phyloP scores from a whole-genome alignment of 306 rosid species.

The Casuarina cunninghamiana region DNA sequence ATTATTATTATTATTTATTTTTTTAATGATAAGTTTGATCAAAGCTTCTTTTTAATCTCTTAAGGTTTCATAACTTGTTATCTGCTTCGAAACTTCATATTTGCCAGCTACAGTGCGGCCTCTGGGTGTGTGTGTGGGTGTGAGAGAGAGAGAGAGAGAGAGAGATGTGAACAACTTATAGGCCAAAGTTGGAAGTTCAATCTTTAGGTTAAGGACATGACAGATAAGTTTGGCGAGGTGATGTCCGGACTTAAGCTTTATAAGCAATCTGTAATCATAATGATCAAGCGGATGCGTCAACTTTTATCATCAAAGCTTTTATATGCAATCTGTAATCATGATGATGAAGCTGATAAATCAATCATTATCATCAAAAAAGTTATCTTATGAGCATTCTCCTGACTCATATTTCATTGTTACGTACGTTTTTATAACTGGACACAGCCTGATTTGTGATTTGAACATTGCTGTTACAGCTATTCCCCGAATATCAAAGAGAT shows the following conservation, averaged over 20 bases:
- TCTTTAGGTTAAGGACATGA: background rate
- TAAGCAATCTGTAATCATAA: background rate
- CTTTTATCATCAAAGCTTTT: background rate
- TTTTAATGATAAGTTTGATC: background rate
- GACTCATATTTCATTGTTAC: background rate
- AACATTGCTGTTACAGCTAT: slow-evolving; percentile 56
- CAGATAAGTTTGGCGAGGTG: background rate
- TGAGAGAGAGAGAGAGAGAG: too few species aligned
- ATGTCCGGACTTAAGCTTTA: background rate
- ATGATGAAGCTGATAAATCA: background rate
- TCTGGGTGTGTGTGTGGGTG: too few species aligned
- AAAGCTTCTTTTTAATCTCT: background rate
- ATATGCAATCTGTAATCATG: background rate
- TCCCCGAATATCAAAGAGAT: slow-evolving; percentile 92
- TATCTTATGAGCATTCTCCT: background rate
- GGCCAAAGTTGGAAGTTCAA: background rate
- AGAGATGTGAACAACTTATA: too few species aligned
- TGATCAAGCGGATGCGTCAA: background rate
- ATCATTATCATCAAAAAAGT: background rate
- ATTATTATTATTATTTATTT: too few species aligned
- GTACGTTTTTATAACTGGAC: background rate
- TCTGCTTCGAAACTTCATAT: background rate
- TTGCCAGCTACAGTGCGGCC: background rate
- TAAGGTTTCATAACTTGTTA: background rate
- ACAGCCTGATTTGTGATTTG: slow-evolving; percentile 13